These are phyloP conservation scores for Mortierella hygrophila DNA, from an alignment of 192 early-diverging fungal species.

Conservation along the genomic window DNA sequence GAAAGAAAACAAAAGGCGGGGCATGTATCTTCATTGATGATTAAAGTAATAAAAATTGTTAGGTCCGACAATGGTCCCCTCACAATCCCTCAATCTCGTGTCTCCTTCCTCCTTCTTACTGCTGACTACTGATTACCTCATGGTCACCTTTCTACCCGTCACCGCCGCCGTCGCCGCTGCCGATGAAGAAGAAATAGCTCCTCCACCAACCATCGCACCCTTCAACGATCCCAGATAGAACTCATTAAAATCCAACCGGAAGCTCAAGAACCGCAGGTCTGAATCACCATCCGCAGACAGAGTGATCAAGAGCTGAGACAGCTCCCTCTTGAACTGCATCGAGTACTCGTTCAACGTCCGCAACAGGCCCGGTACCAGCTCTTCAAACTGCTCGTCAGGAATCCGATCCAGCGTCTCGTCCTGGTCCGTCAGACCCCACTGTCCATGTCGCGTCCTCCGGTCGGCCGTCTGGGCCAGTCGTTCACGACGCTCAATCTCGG, in stretches of 20 bases:
- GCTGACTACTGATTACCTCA: neutral
- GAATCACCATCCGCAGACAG: conserved; percentile 75
- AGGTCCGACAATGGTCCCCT: neutral
- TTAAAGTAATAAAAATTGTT: neutral
- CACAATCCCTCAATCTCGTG: neutral
- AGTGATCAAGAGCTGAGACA: conserved; percentile 65
- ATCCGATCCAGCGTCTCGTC: conserved; percentile 48
- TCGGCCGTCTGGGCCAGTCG: conserved; percentile 45
- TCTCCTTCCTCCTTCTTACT: neutral
- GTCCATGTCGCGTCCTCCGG: conserved; percentile 51
- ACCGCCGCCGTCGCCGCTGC: neutral
- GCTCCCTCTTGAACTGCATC: conserved; percentile 62
- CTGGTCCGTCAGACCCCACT: conserved; percentile 45
- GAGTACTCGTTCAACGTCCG: conserved; percentile 58
- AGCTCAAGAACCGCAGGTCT: conserved; percentile 79
- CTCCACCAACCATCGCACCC: neutral
- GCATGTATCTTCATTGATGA: neutral
- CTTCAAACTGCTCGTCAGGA: conserved; percentile 45
- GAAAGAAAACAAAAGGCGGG: no score
- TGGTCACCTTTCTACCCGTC: neutral
- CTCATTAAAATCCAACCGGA: conserved; percentile 88
- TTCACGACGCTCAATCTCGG: conserved; percentile 54
- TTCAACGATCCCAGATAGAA: conserved; percentile 62
- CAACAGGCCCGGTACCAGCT: conserved; percentile 56
- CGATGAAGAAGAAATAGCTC: neutral